Percentiles rank a stretch among this genome's conserved stretches.
Evolutionary conservation across 2,329 filamentous ascomycete genomes (phyloP).

Genomic region (Endoconidiophora laricicola): DNA sequence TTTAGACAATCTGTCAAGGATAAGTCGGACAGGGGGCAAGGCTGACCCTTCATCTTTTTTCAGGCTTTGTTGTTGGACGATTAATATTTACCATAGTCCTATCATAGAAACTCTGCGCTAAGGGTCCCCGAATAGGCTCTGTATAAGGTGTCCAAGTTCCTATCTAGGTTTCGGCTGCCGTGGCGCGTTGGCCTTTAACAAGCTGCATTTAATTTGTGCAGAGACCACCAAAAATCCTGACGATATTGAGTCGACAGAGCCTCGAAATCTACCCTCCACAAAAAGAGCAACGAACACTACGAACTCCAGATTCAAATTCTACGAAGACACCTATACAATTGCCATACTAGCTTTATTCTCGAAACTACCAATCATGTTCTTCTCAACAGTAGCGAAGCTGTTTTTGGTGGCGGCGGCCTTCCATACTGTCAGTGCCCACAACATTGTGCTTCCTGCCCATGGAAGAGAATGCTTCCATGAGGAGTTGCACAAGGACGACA

Average conservation of each 20-base stretch:
- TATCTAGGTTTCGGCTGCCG: too few species aligned
- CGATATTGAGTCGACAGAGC: background rate
- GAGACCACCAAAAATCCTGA: background rate
- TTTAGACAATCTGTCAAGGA: too few species aligned
- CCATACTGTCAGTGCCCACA: slow-evolving; percentile 62
- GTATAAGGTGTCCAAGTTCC: too few species aligned
- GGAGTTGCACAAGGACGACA: slow-evolving; percentile 77
- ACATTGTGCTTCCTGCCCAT: slow-evolving; percentile 87
- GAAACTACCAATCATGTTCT: slow-evolving; percentile 22
- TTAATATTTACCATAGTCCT: too few species aligned
- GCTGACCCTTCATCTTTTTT: too few species aligned
- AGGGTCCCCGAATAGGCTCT: too few species aligned
- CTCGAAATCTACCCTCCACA: background rate
- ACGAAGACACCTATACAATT: background rate
- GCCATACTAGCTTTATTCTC: background rate
- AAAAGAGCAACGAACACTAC: background rate
- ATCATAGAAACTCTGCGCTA: too few species aligned
- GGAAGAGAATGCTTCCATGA: slow-evolving; percentile 97
- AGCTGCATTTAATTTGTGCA: too few species aligned
- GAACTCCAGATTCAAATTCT: background rate
- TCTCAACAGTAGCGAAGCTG: slow-evolving; percentile 28
- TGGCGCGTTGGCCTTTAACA: too few species aligned
- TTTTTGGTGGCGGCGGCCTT: slow-evolving; percentile 25
- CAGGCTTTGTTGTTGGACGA: too few species aligned
- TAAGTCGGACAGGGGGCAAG: too few species aligned